Conservation (phyloP, 805 yeast species). For the Monosporozyma aerobia region DNA sequence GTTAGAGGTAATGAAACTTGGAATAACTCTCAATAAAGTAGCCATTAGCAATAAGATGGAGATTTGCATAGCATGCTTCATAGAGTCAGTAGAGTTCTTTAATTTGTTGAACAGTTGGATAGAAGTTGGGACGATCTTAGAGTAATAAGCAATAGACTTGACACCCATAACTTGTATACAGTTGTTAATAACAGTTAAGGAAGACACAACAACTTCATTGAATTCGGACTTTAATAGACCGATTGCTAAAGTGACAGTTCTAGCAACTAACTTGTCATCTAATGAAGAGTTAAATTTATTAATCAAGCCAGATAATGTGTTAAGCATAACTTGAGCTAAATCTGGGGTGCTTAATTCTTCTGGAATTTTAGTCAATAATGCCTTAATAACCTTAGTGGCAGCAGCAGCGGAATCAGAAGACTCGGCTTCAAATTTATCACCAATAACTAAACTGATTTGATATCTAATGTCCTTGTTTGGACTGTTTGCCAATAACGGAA, state of each 20-base stretch:
- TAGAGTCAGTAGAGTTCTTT: constrained; percentile 11
- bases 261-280: constrained; percentile 39
- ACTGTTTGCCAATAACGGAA: constrained; percentile 29
- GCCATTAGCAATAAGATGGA: constrained; percentile 66
- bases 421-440: constrained; percentile 63
- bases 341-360: constrained; percentile 27
- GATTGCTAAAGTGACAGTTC: constrained; percentile 42
- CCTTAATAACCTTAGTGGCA: constrained; percentile 42
- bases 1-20: constrained; percentile 70
- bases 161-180: constrained; percentile 73
- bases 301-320: constrained; percentile 54
- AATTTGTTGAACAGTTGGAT: constrained; percentile 45
- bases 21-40: constrained; percentile 70
- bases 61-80: constrained; percentile 44
- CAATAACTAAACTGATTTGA: constrained; percentile 53
- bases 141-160: constrained; percentile 73
- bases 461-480: constrained; percentile 42
- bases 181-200: constrained; percentile 63
- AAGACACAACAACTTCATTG: constrained; percentile 58
- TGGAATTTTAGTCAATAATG: constrained; percentile 35
- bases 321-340: constrained; percentile 60
- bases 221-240: constrained; percentile 38
- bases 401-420: constrained; percentile 43
- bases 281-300: constrained; percentile 49
- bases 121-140: constrained; percentile 73